Conservation (phyloP, 331 rosid genomes). For the Rosa hybrid region DNA sequence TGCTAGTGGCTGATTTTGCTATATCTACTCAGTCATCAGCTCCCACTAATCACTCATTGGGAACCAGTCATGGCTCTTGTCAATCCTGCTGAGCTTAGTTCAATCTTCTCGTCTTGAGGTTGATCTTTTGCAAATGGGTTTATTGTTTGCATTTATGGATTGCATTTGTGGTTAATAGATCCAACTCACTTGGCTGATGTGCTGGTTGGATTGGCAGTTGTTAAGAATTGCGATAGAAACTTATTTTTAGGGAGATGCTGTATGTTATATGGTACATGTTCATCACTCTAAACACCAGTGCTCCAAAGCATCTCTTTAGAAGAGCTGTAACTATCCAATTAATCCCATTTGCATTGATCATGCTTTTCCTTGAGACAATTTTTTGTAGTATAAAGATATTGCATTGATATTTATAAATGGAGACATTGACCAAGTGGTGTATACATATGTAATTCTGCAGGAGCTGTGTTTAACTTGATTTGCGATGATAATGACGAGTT, state of each 20-base stretch:
- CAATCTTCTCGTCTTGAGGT: background rate
- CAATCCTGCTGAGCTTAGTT: background rate
- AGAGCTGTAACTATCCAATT: background rate
- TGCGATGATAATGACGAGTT: conserved; percentile 46
- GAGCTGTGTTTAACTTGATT: conserved; percentile 77
- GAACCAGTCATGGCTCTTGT: background rate
- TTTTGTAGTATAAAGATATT: background rate
- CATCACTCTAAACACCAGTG: background rate
- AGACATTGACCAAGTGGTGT: background rate
- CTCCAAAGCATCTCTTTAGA: background rate
- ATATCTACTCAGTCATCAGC: background rate
- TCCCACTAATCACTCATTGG: background rate
- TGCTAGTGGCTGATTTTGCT: background rate
- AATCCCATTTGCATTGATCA: background rate
- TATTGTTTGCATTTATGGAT: background rate
- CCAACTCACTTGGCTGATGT: background rate
- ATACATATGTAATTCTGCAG: conserved; percentile 37
- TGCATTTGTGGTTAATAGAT: background rate
- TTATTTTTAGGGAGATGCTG: background rate
- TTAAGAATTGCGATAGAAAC: background rate
- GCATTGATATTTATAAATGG: background rate
- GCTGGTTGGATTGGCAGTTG: background rate
- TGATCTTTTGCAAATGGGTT: background rate
- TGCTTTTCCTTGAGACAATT: background rate
- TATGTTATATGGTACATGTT: background rate